Evolutionary conservation across 2,329 filamentous ascomycete genomes (phyloP).

Genomic region (Diaporthe capsici): DNA sequence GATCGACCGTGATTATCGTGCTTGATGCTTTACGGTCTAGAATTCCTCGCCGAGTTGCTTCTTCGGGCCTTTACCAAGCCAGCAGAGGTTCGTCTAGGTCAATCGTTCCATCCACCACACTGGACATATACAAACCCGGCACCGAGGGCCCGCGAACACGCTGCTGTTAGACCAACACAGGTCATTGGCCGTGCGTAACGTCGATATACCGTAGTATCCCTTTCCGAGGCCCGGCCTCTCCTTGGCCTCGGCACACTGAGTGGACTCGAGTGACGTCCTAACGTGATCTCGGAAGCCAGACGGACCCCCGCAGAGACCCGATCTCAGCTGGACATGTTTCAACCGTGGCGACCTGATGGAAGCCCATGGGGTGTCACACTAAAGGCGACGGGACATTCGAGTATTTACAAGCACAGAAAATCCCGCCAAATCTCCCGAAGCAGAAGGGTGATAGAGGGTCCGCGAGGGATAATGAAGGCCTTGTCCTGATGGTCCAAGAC

Average conservation of each 20-base stretch:
- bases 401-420: neutral
- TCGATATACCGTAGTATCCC: neutral
- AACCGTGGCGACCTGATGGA: neutral
- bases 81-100: neutral
- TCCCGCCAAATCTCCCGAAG: neutral
- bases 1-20: neutral
- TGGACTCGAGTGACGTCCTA: neutral
- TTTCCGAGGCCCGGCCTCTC: neutral
- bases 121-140: neutral
- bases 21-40: neutral
- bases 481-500: neutral
- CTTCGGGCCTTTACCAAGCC: neutral
- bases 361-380: neutral
- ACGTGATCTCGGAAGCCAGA: neutral
- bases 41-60: neutral
- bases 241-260: neutral
- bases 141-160: neutral
- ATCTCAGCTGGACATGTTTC: constrained; percentile 12
- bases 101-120: neutral
- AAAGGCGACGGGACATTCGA: neutral
- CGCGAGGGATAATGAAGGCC: neutral
- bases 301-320: neutral
- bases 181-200: neutral
- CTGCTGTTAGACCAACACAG: neutral
- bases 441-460: neutral